Evolutionary conservation across 225 moss, liverwort and hornwort species (phyloP).

Genomic region (Straminergon stramineum): DNA sequence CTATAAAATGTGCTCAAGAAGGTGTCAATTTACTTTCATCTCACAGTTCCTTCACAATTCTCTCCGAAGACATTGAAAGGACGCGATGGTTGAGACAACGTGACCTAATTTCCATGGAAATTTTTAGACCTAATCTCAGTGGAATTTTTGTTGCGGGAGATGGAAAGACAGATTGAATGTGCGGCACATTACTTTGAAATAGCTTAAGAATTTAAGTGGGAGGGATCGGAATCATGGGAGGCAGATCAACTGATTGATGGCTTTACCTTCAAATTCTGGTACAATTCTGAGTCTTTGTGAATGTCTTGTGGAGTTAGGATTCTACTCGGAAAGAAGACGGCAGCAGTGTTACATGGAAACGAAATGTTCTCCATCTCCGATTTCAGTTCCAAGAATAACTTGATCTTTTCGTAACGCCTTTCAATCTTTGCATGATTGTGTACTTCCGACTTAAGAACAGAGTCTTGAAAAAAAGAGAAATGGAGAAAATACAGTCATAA

Average conservation of each 20-base stretch:
- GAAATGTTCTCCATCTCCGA: not conserved
- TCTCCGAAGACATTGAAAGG: not conserved
- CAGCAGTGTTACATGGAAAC: not conserved
- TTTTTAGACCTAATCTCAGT: not conserved
- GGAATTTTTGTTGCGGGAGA: not conserved
- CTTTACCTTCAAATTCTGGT: not conserved
- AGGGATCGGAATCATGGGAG: not conserved
- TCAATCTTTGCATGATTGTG: not conserved
- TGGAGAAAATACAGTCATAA: not conserved
- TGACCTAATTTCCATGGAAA: not conserved
- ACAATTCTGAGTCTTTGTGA: not conserved
- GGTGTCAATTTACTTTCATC: not conserved
- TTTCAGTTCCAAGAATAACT: not conserved
- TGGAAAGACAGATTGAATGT: not conserved
- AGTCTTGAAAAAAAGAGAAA: not conserved
- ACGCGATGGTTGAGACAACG: conserved; percentile 13
- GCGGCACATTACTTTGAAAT: not conserved
- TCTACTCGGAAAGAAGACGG: not conserved
- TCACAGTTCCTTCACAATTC: not conserved
- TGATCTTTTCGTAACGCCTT: not conserved
- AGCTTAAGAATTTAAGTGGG: not conserved
- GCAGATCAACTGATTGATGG: not conserved
- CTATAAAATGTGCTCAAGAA: not conserved
- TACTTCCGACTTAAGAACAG: not conserved
- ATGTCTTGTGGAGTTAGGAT: not conserved